Evolutionary conservation across 2,329 filamentous ascomycete genomes (phyloP), one percentile per base, ranked within the genome.

Genomic region (Cyclaneusma minus): DNA sequence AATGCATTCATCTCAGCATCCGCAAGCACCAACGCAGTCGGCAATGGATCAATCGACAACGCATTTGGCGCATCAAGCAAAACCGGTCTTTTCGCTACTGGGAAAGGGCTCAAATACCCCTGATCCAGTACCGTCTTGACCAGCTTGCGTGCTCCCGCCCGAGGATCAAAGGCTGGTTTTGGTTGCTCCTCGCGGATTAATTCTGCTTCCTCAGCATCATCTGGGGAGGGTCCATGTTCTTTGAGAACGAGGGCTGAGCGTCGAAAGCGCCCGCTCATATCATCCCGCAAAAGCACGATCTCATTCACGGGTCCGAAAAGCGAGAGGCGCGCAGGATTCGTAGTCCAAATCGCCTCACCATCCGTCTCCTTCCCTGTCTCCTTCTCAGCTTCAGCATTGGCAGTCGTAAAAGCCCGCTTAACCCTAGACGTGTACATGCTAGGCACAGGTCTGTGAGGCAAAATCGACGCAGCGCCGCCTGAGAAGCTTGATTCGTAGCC

Each of bases 91-190:
- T 70, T 63, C 0, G 70, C 55, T n/a, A 84, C 64, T 0, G 81
- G 73, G 50, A 95, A 98, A 0, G 89, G 89, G 0, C 80, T 74
- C 7, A 98, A 64, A 36, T 83, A 79, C 4, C 82, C 82, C 53
- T 98, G 89, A 39, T 93, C 85, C 6, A 98, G 64, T 7, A 98
- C 50, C 0, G 87, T 93, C 48, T 93, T 91, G 42, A 92, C 84
- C 2, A 95, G 64, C 39, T 81, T 79, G 31, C 77, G 68, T 6
- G 79, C 77, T 5, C 68, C n/a, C n/a, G n/a, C n/a, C n/a, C 61
- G 28, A 60, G 61, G 12, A 66, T 43, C 30, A 31, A 10, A 29
- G 27, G 5, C 30, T 29, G 16, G 24, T 31, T 15, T 30, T 25
- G 7, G 16, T 28, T 12, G 27, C 18, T n/a, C 16, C 29, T 25